Percentiles rank a stretch among this genome's conserved stretches.
Evolutionary conservation across 495 filamentous ascomycete species (phyloP).

Genomic region (Thermothielavioides terrestris): DNA sequence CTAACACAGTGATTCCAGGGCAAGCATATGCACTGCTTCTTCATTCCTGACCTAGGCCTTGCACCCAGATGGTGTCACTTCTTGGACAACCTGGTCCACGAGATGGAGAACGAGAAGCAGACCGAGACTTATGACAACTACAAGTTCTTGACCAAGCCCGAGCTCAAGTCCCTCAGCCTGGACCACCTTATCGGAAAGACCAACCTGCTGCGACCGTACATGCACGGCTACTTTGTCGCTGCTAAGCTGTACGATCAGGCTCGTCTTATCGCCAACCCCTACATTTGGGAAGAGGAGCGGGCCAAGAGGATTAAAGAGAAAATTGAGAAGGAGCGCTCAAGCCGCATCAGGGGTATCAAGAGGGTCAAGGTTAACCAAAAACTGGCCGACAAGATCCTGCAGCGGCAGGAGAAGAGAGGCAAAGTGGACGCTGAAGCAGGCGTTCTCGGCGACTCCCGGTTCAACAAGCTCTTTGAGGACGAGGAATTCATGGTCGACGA

Average conservation of each 20-base stretch:
- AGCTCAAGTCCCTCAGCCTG: constrained; percentile 70
- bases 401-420: constrained; percentile 71
- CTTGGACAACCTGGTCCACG: constrained; percentile 93
- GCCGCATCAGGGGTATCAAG: constrained; percentile 83
- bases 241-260: constrained; percentile 91
- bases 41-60: constrained; percentile 79
- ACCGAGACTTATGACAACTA: constrained; percentile 93
- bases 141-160: constrained; percentile 86
- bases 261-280: constrained; percentile 82
- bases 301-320: constrained; percentile 81
- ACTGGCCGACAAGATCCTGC: constrained; percentile 73
- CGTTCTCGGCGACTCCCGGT: constrained; percentile 74
- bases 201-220: constrained; percentile 81
- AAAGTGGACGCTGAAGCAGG: constrained; percentile 51
- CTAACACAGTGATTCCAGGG: constrained; percentile 13
- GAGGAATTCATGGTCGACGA: constrained; percentile 91
- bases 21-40: constrained; percentile 71
- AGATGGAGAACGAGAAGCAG: constrained; percentile 75
- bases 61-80: constrained; percentile 94
- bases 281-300: constrained; percentile 81
- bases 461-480: constrained; percentile 82
- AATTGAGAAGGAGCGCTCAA: constrained; percentile 89
- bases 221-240: constrained; percentile 97
- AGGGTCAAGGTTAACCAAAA: constrained; percentile 84
- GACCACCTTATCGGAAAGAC: constrained; percentile 83